Evolutionary conservation across 169 alveolate species (phyloP), one percentile per base, ranked within the genome.

Genomic region (Plasmodium relictum): DNA sequence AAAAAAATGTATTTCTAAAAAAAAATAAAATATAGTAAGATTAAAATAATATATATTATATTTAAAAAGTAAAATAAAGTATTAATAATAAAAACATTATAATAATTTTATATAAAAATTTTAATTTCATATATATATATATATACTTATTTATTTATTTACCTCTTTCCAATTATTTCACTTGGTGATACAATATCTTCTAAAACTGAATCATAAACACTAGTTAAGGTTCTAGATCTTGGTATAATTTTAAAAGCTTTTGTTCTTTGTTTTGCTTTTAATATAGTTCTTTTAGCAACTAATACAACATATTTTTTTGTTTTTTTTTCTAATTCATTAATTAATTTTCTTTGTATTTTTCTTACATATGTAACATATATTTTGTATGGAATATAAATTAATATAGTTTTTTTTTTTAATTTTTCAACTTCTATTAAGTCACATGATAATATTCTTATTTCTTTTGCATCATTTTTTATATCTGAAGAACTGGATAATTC

Each of bases 171-270:
- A 65, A 97, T 96, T 59, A 97, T 96, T 70, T 96, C 98, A 37
- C 98, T 93, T 72, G 99, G 99, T 44, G 97, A 97, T 71, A 97
- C 98, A 88, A 98, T 94, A 93, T 98, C 99, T 91, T 98, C 99
- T 61, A 98, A 94, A 74, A 97, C 92, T 68, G 98, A 97, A 65
- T 97, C 99, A 94, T 98, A 99, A 59, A 98, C 99, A 22, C 97
- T 93, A 16, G 99, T 98, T 59, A 98, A 94, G 20, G 99, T 97
- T 90, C 99, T 97, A 89, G 97, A 95, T 71, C 98, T 95, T 26
- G 99, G 99, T 83, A 99, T 96, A 18, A 95, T 96, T 90, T 97
- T 96, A 74, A 97, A 95, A 24, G 96, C 95, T 87, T 95, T 96
- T 78, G 94, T 92, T 54, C 93, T 94, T 89, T 80, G 93, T 92